Evolutionary conservation across 192 early-diverging fungal genomes (phyloP), one percentile per base, ranked within the genome.

Genomic region (Ambispora gerdemannii): DNA sequence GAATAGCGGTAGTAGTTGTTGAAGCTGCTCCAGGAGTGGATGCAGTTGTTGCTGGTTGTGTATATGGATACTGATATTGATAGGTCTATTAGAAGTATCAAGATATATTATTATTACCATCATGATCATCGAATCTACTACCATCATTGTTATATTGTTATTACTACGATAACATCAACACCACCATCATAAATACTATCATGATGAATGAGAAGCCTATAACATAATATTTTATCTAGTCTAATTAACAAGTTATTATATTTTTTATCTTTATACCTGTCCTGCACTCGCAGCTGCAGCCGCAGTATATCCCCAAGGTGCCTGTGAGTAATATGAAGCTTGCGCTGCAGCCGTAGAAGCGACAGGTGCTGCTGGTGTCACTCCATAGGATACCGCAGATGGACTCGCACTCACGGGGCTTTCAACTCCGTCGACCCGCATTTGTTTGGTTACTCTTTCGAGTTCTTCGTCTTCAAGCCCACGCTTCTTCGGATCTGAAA

Each of bases 401-500:
- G 59, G 11, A 62, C 27, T 34, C 25, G 10, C 59, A 6, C 15
- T 38, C 15, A 52, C 56, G 0, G 53, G 32, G 22, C 20, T 22
- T 27, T 47, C 68, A 70, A 58, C 38, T 10, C 68, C 56, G 60
- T 70, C 68, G 6, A 70, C 33, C 36, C 68, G n/a, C 19, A 70
- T n/a, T 25, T 60, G 53, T 19, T 70, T 70, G 11, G 38, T 30
- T n/a, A 36, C 51, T 70, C 50, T 58, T 33, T 70, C 56, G 1
- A 27, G 15, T 2, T 47, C 68, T 50, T 62, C 59, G 13, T 70
- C 68, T 49, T 70, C 72, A 1, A 73, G 74, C 7, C 72, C 75
- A n/a, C 80, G 59, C 70, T 81, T 81, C 50, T 76, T 78, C 11
- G 77, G 74, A 31, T 80, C 73, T 17, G 35, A 17, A 25, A 64